phyloP scores from a whole-genome alignment of 2,329 filamentous ascomycete genomes.

The Diaporthe capsici region DNA sequence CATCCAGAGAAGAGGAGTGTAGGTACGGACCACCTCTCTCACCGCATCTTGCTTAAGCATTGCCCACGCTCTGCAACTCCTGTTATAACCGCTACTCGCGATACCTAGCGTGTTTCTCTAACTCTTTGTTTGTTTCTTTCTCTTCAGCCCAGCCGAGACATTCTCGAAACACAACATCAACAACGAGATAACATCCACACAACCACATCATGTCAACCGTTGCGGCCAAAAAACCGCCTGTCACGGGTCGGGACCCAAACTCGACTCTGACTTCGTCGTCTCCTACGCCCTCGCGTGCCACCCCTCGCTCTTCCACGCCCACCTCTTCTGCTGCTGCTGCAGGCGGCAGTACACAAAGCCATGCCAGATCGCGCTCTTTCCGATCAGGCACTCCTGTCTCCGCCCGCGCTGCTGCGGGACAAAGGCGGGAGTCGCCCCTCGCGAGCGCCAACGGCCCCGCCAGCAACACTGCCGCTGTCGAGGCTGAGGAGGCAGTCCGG shows the following conservation, averaged over 20 bases:
- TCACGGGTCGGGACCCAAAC: conserved; percentile 62
- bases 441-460: conserved; percentile 50
- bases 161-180: conserved; percentile 23
- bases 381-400: conserved; percentile 78
- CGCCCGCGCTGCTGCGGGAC: conserved; percentile 77
- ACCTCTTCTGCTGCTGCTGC: conserved; percentile 59
- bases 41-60: conserved; percentile 41
- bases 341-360: conserved; percentile 59
- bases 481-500: conserved; percentile 78
- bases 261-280: conserved; percentile 51
- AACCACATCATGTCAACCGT: conserved; percentile 62
- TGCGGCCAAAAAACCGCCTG: conserved; percentile 66
- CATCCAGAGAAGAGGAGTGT: conserved; percentile 36
- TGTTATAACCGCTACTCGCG: conserved; percentile 41
- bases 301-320: conserved; percentile 64
- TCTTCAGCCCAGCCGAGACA: conserved; percentile 34
- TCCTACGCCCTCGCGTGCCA: conserved; percentile 51
- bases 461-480: conserved; percentile 59
- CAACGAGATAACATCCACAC: conserved; percentile 13
- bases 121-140: conserved; percentile 31
- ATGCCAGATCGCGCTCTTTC: conserved; percentile 69
- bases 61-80: conserved; percentile 28
- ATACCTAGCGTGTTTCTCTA: conserved; percentile 36
- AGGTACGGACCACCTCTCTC: conserved; percentile 42
- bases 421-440: conserved; percentile 67